Evolutionary conservation across 257 asterid genomes (phyloP), one percentile per base, ranked within the genome.

Genomic region (Jasminum sambac): DNA sequence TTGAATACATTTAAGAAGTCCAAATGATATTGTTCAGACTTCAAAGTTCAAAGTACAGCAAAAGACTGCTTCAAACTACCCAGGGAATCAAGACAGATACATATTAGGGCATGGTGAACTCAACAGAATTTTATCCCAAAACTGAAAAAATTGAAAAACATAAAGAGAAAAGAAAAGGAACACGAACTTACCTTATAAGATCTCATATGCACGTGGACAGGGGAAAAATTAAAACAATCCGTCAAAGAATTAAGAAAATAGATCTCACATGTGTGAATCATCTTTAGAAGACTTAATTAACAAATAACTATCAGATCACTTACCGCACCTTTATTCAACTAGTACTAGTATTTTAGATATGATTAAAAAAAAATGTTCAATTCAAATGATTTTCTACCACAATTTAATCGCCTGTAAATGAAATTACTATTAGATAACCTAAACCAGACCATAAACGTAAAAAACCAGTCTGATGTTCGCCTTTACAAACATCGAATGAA

Each of bases 361-460:
- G 14, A 0, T 55, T n/a, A n/a, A n/a, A 19, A 8, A 21, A 11
- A 55, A 55, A 6, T 21, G 7, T 19, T 55, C 19, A 55, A 55
- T 55, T 55, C 61, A 55, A 55, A 55, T 55, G 30, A 55, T 55
- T 55, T 55, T 21, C 61, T 30, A 5, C 61, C 4, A 55, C 19
- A 55, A 55, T 0, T 21, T 55, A 17, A 55, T 55, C 61, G 30
- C 26, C 6, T 21, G 13, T 19, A 55, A 19, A 52, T 8, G 26
- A 6, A 17, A 66, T 23, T 26, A n/a, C 5, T 7, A 19, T 5
- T 25, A 14, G 10, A 37, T 9, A 24, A 21, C 2, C 24, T 14
- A 37, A 17, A 30, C 21, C 13, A 36, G 59, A 68, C 39, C 75
- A 42, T 23, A 50, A 8, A n/a, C 37, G 42, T 59, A n/a, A 72